Evolutionary conservation across 2,329 filamentous ascomycete genomes (phyloP), one percentile per base, ranked within the genome.

Genomic region (Bipolaris zeicola): DNA sequence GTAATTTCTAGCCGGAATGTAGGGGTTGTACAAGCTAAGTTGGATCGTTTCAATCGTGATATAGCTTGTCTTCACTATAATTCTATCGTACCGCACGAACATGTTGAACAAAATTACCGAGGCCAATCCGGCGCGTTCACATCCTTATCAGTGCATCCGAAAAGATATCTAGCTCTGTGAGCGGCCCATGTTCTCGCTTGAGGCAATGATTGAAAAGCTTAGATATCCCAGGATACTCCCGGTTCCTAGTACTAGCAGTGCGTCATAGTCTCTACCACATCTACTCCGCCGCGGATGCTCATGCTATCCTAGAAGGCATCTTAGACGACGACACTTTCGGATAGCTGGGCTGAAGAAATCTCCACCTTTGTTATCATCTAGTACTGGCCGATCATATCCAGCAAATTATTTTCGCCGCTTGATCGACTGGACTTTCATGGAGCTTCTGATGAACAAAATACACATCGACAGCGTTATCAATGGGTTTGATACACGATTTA

Each of bases 361-460:
- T 8, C 10, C 26, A 13, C 18, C 31, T 5, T 18, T 48, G 0
- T 16, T 48, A 14, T 48, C 33, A 18, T 48, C 20, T 10, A 38
- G 20, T 16, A 48, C 45, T 26, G 33, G 45, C 20, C 33, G 20
- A 13, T 18, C 45, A 18, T 38, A 48, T 34, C 33, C 45, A 20
- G 45, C 45, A 18, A 37, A 38, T 13, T 33, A 38, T 33, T 48
- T 38, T 18, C 33, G 33, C 33, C 28, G 45, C 45, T 37, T 48
- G 45, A 48, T 48, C 31, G 33, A 48, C 13, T 33, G 26, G 31
- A 5, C 37, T 10, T 20, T 38, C 26, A 10, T 33, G 18, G 33
- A 47, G 33, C 44, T 47, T 37, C 33, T 47, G 13, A 47, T 47
- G 31, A 47, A 47, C 31, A 37, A 47, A 47, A 47, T 47, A 22